Percentiles rank a stretch among this genome's conserved stretches.
These are phyloP conservation scores for Colletotrichum lini DNA, from an alignment of 2,329 filamentous ascomycete species.

Conservation along the genomic window DNA sequence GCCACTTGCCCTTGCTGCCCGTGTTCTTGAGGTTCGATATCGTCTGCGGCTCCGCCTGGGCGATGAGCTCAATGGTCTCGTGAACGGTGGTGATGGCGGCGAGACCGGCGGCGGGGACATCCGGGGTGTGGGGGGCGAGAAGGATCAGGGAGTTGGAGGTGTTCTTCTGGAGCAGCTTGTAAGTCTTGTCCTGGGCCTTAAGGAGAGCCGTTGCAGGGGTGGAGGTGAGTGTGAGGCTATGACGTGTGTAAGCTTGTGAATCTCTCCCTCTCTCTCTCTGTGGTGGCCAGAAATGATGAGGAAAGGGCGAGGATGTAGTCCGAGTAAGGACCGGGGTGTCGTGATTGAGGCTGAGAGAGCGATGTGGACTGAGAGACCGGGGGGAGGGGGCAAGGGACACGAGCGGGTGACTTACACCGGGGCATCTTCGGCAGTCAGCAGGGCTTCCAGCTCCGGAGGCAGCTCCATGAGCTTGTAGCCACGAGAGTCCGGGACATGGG, in stretches of 20 bases:
- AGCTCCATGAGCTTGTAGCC: conserved; percentile 75
- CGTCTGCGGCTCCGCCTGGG: conserved; percentile 50
- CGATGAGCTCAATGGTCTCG: conserved; percentile 74
- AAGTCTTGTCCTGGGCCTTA: conserved; percentile 65
- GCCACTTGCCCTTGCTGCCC: conserved; percentile 68
- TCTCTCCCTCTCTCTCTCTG: too few species aligned
- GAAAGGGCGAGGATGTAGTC: conserved; percentile 2
- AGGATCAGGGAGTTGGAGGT: conserved; percentile 77
- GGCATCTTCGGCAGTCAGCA: conserved; percentile 68
- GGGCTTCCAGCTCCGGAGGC: conserved; percentile 69
- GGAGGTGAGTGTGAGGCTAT: conserved; percentile 64
- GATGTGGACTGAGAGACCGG: conserved; percentile 1
- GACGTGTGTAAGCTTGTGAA: background rate
- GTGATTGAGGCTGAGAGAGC: conserved; percentile 31
- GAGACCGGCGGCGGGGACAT: conserved; percentile 52
- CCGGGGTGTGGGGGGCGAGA: conserved; percentile 55
- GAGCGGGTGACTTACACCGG: conserved; percentile 61
- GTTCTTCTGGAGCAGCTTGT: conserved; percentile 75
- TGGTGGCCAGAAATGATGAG: background rate
- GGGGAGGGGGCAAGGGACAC: conserved; percentile 12
- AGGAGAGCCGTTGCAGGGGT: conserved; percentile 67
- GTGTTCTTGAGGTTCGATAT: conserved; percentile 48
- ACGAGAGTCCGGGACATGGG: conserved; percentile 62
- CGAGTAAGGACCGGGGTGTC: conserved; percentile 15
- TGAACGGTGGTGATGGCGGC: conserved; percentile 69